phyloP scores from a whole-genome alignment of 371 early-diverging fungal species.

The Mucor plumbeus region DNA sequence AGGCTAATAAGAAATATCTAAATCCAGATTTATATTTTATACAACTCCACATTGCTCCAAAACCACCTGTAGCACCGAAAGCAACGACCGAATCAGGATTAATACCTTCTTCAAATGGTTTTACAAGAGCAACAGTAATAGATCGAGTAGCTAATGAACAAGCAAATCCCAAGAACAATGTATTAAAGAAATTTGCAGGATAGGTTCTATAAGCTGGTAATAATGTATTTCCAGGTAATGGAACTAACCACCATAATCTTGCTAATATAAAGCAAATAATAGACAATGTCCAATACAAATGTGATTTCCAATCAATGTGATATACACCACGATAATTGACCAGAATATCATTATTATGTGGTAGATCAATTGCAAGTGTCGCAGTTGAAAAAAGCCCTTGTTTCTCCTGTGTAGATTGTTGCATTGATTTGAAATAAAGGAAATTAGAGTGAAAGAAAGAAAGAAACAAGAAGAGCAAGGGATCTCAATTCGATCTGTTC shows the following conservation, averaged over 20 bases:
- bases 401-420: slow-evolving; percentile 15
- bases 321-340: slow-evolving; percentile 4
- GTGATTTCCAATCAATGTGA: slow-evolving; percentile 16
- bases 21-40: slow-evolving; percentile 20
- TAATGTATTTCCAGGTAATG: slow-evolving; percentile 17
- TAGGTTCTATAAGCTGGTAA: slow-evolving; percentile 25
- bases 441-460: slow-evolving; percentile 30
- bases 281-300: slow-evolving; percentile 14
- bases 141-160: slow-evolving; percentile 15
- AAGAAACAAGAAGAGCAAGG: not conserved
- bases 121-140: slow-evolving; percentile 16
- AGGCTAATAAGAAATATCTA: slow-evolving; percentile 21
- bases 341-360: not conserved
- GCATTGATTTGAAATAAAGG: slow-evolving; percentile 42
- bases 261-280: slow-evolving; percentile 16
- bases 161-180: slow-evolving; percentile 15
- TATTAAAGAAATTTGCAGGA: slow-evolving; percentile 22
- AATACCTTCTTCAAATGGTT: slow-evolving; percentile 16
- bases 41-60: slow-evolving; percentile 22
- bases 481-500: not conserved
- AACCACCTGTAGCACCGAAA: slow-evolving; percentile 20
- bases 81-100: slow-evolving; percentile 19
- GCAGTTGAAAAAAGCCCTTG: not conserved
- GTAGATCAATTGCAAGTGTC: not conserved
- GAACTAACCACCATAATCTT: slow-evolving; percentile 27